Percentiles rank a stretch among this genome's conserved stretches.
phyloP scores from a whole-genome alignment of 2,329 filamentous ascomycete genomes.

The Cordyceps javanica region DNA sequence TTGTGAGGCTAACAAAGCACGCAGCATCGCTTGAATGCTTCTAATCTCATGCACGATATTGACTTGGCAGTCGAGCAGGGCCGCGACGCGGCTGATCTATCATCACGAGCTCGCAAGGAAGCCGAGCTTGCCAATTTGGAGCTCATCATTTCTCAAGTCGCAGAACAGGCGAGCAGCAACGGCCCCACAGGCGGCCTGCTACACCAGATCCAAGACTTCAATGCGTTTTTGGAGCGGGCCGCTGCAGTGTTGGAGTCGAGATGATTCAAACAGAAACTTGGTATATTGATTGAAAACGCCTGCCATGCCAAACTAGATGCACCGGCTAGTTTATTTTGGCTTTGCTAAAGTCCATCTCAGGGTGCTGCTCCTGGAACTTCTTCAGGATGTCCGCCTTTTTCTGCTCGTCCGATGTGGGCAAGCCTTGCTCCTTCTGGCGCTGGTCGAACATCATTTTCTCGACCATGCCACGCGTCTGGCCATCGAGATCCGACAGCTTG shows the following conservation, averaged over 20 bases:
- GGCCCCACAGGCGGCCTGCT: conserved; percentile 47
- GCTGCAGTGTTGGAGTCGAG: conserved; percentile 49
- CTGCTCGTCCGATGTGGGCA: conserved; percentile 88
- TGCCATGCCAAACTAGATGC: neutral
- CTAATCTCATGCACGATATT: conserved; percentile 54
- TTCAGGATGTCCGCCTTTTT: conserved; percentile 89
- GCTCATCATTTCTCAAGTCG: conserved; percentile 47
- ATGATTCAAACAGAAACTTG: conserved; percentile 20
- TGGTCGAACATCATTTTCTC: conserved; percentile 99
- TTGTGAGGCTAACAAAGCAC: conserved; percentile 6
- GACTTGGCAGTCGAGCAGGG: conserved; percentile 51
- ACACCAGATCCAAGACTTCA: conserved; percentile 54
- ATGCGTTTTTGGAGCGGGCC: conserved; percentile 56
- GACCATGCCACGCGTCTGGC: conserved; percentile 92
- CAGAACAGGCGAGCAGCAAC: conserved; percentile 45
- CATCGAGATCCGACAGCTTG: conserved; percentile 87
- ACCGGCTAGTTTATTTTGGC: conserved; percentile 54
- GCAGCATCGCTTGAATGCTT: conserved; percentile 45
- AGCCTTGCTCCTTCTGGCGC: conserved; percentile 87
- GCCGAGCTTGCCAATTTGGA: conserved; percentile 53
- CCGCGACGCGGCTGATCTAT: conserved; percentile 41
- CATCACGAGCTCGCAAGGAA: conserved; percentile 38
- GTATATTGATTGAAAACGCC: conserved; percentile 1
- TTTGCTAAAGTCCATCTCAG: conserved; percentile 67
- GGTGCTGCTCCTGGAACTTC: conserved; percentile 80